These are phyloP conservation scores for Exsudoporus floridanus DNA, from an alignment of 1,284 basidiomycete species.

Conservation along the genomic window DNA sequence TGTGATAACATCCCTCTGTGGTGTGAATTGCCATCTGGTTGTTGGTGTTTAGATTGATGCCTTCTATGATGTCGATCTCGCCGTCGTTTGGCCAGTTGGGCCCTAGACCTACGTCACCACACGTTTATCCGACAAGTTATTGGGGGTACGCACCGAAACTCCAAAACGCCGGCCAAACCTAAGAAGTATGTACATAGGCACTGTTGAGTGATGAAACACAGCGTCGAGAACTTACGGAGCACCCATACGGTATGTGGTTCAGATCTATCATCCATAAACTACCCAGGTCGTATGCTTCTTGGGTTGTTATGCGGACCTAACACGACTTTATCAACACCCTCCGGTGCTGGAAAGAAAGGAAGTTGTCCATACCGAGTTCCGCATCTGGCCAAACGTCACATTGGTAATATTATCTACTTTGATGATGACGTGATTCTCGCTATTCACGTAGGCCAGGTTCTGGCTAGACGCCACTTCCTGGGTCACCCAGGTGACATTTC, in stretches of 20 bases:
- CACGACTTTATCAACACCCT: neutral
- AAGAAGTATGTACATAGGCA: neutral
- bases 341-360: neutral
- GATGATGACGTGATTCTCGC: constrained; percentile 53
- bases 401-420: constrained; percentile 57
- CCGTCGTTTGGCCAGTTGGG: constrained; percentile 44
- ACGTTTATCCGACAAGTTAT: neutral
- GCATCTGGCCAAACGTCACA: constrained; percentile 53
- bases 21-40: constrained; percentile 69
- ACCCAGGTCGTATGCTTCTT: constrained; percentile 50
- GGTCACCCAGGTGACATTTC: constrained; percentile 52
- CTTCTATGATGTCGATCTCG: constrained; percentile 62
- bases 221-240: constrained; percentile 48
- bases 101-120: constrained; percentile 18
- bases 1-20: constrained; percentile 41
- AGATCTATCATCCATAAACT: constrained; percentile 62
- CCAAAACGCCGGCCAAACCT: constrained; percentile 58
- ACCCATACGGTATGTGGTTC: constrained; percentile 63
- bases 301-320: constrained; percentile 52
- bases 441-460: constrained; percentile 56
- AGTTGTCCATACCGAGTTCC: constrained; percentile 47
- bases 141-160: constrained; percentile 33
- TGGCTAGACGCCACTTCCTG: constrained; percentile 45
- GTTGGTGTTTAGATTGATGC: constrained; percentile 45
- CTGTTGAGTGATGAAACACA: constrained; percentile 7